Conservation (phyloP, 2,329 filamentous ascomycete species). For the Dactylellina sp. region DNA sequence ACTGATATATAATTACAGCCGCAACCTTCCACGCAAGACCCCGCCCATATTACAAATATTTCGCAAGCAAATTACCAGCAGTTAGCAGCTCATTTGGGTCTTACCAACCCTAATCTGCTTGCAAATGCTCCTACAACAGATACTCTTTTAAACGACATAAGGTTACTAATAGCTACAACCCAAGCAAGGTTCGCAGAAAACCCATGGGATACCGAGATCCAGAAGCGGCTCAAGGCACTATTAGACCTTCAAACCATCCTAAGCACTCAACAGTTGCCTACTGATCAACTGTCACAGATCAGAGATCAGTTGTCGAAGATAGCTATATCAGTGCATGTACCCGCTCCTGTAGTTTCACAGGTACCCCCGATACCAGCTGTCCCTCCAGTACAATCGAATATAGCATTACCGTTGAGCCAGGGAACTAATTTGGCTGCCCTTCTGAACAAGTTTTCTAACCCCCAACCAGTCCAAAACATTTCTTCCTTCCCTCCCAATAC, state of each 20-base stretch:
- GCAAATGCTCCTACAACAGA: slow-evolving; percentile 70
- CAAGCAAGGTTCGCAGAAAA: slow-evolving; percentile 80
- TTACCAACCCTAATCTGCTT: slow-evolving; percentile 61
- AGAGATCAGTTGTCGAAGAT: slow-evolving; percentile 86
- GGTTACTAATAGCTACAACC: slow-evolving; percentile 78
- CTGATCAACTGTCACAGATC: slow-evolving; percentile 84
- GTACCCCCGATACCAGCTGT: slow-evolving; percentile 68
- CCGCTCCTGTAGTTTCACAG: slow-evolving; percentile 60
- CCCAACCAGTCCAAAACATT: slow-evolving; percentile 11
- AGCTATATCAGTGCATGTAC: slow-evolving; percentile 67
- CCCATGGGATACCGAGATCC: slow-evolving; percentile 79
- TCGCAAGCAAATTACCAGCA: slow-evolving; percentile 58
- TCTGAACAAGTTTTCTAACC: slow-evolving; percentile 32
- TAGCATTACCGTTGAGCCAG: slow-evolving; percentile 60
- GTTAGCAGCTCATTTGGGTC: slow-evolving; percentile 60
- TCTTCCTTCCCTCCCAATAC: slow-evolving; percentile 1
- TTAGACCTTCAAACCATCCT: slow-evolving; percentile 85
- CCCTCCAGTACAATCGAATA: slow-evolving; percentile 64
- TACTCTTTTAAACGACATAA: slow-evolving; percentile 83
- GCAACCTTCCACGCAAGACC: slow-evolving; percentile 30
- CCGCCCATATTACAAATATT: slow-evolving; percentile 5
- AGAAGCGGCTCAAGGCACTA: slow-evolving; percentile 84
- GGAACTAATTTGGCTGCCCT: slow-evolving; percentile 59
- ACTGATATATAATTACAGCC: slow-evolving; percentile 20
- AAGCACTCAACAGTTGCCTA: slow-evolving; percentile 79